These are phyloP conservation scores for Musa itinerans DNA, from an alignment of 176 grass and related monocot genomes.

Conservation along the genomic window DNA sequence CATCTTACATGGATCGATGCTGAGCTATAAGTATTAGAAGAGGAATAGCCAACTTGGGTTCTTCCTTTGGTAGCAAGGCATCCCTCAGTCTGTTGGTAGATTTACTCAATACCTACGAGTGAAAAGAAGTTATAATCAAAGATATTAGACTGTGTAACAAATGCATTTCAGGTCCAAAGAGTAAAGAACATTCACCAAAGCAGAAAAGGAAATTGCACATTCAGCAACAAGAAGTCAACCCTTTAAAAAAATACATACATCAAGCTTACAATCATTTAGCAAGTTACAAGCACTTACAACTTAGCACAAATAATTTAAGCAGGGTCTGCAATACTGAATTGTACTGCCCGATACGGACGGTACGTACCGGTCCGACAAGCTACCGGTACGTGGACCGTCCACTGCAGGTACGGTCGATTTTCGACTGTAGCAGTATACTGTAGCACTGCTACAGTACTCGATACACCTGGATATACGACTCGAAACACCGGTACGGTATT, in stretches of 20 bases:
- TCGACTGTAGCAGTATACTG: too few relatives aligned
- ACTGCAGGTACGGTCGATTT: too few relatives aligned
- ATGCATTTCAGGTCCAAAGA: background rate
- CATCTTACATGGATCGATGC: conserved; percentile 78
- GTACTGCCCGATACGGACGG: too few relatives aligned
- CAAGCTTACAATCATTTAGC: background rate
- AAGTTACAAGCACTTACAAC: background rate
- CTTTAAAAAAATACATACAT: background rate
- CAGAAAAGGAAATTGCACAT: background rate
- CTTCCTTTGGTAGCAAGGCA: conserved; percentile 76
- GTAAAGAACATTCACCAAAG: background rate
- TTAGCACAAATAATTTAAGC: background rate
- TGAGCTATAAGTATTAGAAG: conserved; percentile 94
- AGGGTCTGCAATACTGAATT: too few relatives aligned
- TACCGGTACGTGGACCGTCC: too few relatives aligned
- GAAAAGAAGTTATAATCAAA: conserved; percentile 3
- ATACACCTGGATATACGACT: too few relatives aligned
- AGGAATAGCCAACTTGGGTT: conserved; percentile 92
- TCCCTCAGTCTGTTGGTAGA: conserved; percentile 83
- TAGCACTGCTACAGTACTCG: too few relatives aligned
- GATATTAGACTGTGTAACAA: background rate
- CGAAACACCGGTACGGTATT: too few relatives aligned
- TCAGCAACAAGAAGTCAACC: background rate
- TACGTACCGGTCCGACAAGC: too few relatives aligned
- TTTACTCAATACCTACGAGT: conserved; percentile 74